A percentile compares a stretch with the other conserved stretches of the same genome.
Evolutionary conservation across 2,329 filamentous ascomycete genomes (phyloP).

Genomic region (Blastomyces percursus): DNA sequence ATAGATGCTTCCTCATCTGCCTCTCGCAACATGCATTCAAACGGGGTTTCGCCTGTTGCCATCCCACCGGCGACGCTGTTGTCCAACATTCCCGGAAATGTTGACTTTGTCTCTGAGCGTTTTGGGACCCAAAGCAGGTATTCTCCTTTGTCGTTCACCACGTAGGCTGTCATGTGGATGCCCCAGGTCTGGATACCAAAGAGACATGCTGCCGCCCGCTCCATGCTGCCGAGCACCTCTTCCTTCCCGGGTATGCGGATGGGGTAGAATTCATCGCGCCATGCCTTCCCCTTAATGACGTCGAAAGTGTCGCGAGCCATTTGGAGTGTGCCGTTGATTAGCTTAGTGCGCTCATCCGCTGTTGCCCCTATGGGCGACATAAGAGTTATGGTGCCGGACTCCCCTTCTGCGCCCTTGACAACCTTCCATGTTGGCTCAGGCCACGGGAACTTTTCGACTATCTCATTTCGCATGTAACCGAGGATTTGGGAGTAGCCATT

Average conservation of each 20-base stretch:
- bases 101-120: constrained; percentile 65
- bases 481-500: constrained; percentile 52
- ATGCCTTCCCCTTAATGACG: constrained; percentile 60
- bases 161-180: constrained; percentile 69
- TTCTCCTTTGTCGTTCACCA: constrained; percentile 27
- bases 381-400: constrained; percentile 51
- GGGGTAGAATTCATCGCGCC: constrained; percentile 71
- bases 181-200: constrained; percentile 71
- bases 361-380: constrained; percentile 44
- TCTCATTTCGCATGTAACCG: constrained; percentile 48
- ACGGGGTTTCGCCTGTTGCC: constrained; percentile 54
- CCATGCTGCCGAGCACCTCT: constrained; percentile 57
- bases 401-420: constrained; percentile 35
- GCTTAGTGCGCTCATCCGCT: constrained; percentile 51
- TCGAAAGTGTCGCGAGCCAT: constrained; percentile 64
- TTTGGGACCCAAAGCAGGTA: constrained; percentile 68
- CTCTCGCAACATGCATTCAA: constrained; percentile 76
- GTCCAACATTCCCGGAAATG: constrained; percentile 84
- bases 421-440: constrained; percentile 49
- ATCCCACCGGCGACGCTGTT: constrained; percentile 87
- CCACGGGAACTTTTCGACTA: constrained; percentile 32
- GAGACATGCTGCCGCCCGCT: constrained; percentile 61
- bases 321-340: constrained; percentile 47
- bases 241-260: constrained; percentile 51
- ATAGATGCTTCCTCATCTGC: constrained; percentile 79